Conservation (phyloP, 345 rosid genomes). For the Linum trigynum region DNA sequence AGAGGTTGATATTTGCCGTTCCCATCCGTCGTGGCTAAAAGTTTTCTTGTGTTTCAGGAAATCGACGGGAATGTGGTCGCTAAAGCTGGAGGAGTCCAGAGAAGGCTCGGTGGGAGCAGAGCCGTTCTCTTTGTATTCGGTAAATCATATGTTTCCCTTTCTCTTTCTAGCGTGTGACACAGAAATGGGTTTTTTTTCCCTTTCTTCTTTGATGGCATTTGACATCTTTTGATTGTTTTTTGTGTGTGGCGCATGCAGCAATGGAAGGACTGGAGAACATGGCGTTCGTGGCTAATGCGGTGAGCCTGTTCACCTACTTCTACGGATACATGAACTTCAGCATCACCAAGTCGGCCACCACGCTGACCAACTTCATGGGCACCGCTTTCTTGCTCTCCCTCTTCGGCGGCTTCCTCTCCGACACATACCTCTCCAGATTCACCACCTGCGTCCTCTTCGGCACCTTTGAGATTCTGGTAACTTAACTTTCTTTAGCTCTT, state of each 20-base stretch:
- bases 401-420: slow-evolving; percentile 59
- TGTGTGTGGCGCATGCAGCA: slow-evolving; percentile 21
- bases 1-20: too few species aligned
- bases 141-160: neutral
- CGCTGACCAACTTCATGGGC: slow-evolving; percentile 59
- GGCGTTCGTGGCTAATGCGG: slow-evolving; percentile 41
- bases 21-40: neutral
- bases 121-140: slow-evolving; percentile 47
- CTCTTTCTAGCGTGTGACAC: neutral
- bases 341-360: slow-evolving; percentile 50
- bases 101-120: slow-evolving; percentile 33
- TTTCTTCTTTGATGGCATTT: neutral
- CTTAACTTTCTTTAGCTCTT: neutral
- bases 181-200: neutral
- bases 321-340: slow-evolving; percentile 56
- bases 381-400: slow-evolving; percentile 41
- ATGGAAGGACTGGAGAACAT: slow-evolving; percentile 47
- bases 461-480: slow-evolving; percentile 42
- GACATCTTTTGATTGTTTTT: neutral
- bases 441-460: slow-evolving; percentile 49
- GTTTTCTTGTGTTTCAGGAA: slow-evolving; percentile 18
- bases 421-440: slow-evolving; percentile 53
- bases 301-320: slow-evolving; percentile 49
- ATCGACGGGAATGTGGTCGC: slow-evolving; percentile 15
- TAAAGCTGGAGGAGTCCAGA: slow-evolving; percentile 16